A percentile compares a stretch with the other conserved stretches of the same genome.
phyloP scores from a whole-genome alignment of 306 rosid genomes.

The Medicago arabica region DNA sequence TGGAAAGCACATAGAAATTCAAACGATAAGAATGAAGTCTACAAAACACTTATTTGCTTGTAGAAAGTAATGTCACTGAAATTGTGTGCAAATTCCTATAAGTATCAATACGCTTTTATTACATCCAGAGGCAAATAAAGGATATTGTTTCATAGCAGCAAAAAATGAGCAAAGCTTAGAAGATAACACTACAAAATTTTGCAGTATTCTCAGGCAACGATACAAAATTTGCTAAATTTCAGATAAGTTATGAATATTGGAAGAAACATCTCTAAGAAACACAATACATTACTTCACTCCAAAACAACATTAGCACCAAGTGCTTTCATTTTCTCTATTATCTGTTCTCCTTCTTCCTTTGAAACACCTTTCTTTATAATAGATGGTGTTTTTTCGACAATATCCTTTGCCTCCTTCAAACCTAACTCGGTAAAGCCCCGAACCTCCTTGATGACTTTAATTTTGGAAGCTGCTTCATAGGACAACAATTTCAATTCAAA shows the following conservation, averaged over 20 bases:
- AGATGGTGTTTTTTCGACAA: conserved; percentile 82
- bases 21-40: neutral
- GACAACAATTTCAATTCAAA: conserved; percentile 82
- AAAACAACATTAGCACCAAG: conserved; percentile 86
- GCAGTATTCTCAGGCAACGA: conserved; percentile 26
- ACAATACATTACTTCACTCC: conserved; percentile 55
- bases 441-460: conserved; percentile 88
- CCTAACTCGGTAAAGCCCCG: conserved; percentile 87
- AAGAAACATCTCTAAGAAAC: conserved; percentile 37
- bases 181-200: conserved; percentile 39
- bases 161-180: conserved; percentile 1
- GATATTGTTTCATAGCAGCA: conserved; percentile 25
- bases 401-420: conserved; percentile 84
- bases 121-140: conserved; percentile 5
- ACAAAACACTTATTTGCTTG: conserved; percentile 4
- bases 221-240: conserved; percentile 29
- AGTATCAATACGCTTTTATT: conserved; percentile 31
- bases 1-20: neutral
- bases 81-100: conserved; percentile 19
- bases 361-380: conserved; percentile 80
- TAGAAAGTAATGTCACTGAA: conserved; percentile 6
- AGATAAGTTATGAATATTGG: conserved; percentile 26
- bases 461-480: conserved; percentile 81
- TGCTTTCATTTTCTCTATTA: conserved; percentile 85
- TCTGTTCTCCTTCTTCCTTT: conserved; percentile 88